Evolutionary conservation across 192 early-diverging fungal species (phyloP).

Genomic region (Backusella tuberculispora): DNA sequence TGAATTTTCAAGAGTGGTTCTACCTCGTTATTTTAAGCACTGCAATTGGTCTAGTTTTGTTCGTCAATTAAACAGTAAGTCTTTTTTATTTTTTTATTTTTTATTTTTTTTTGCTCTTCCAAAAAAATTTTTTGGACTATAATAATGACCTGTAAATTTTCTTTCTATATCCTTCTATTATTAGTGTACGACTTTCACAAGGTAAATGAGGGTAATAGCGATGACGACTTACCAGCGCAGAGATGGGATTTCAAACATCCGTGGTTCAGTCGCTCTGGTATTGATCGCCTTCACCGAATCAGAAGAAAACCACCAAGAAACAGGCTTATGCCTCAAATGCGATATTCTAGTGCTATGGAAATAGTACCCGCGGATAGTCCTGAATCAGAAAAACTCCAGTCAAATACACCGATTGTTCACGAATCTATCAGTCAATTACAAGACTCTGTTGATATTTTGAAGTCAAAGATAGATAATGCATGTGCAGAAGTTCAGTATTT

Average conservation of each 20-base stretch:
- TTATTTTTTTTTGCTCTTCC: neutral
- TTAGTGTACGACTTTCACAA: constrained; percentile 84
- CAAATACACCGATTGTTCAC: neutral
- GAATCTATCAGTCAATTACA: neutral
- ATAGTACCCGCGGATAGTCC: neutral
- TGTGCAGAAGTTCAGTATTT: constrained; percentile 9
- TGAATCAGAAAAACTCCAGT: neutral
- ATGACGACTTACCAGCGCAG: constrained; percentile 15
- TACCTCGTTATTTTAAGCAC: constrained; percentile 88
- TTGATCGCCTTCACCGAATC: constrained; percentile 18
- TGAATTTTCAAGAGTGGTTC: constrained; percentile 73
- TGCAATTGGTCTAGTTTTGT: constrained; percentile 90
- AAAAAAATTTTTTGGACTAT: too few relatives aligned
- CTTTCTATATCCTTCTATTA: too few relatives aligned
- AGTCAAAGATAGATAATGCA: neutral
- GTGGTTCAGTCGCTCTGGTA: constrained; percentile 67
- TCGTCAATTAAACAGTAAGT: constrained; percentile 78
- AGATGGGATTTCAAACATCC: constrained; percentile 90
- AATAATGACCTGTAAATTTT: too few relatives aligned
- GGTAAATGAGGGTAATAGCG: constrained; percentile 51
- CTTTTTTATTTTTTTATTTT: neutral
- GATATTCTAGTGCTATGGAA: constrained; percentile 18
- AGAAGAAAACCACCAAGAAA: constrained; percentile 16
- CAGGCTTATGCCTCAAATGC: constrained; percentile 2
- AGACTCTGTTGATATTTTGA: neutral